These are phyloP conservation scores for Begonia peltatifolia DNA, from an alignment of 306 rosid species.

Conservation along the genomic window DNA sequence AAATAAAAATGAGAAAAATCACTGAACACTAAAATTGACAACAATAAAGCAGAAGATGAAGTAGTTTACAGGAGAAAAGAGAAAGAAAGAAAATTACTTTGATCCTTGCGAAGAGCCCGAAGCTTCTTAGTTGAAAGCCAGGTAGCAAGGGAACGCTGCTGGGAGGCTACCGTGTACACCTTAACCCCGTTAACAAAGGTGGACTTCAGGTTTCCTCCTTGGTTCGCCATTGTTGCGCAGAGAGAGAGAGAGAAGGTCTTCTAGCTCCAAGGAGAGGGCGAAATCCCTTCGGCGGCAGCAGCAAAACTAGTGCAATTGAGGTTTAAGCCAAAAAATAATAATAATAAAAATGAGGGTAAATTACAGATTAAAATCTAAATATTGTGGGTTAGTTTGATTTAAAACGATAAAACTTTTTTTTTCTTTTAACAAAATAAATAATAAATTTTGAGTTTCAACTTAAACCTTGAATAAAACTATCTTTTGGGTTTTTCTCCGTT, in stretches of 20 bases:
- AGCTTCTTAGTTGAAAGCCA: conserved; percentile 64
- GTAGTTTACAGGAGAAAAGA: not conserved
- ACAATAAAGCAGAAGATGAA: not conserved
- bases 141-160: conserved; percentile 61
- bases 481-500: too few relatives aligned
- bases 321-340: too few relatives aligned
- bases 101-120: conserved; percentile 43
- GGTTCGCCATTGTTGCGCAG: conserved; percentile 33
- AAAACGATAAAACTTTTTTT: too few relatives aligned
- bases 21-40: not conserved
- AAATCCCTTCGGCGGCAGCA: too few relatives aligned
- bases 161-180: conserved; percentile 58
- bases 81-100: conserved; percentile 17
- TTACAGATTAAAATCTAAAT: too few relatives aligned
- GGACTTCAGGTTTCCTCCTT: conserved; percentile 58
- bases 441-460: too few relatives aligned
- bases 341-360: too few relatives aligned
- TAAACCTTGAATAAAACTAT: too few relatives aligned
- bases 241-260: not conserved
- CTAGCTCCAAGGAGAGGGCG: too few relatives aligned
- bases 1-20: not conserved
- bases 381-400: too few relatives aligned
- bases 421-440: too few relatives aligned
- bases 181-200: conserved; percentile 62
- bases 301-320: too few relatives aligned